Evolutionary conservation across 306 rosid genomes (phyloP), one percentile per base, ranked within the genome.

Genomic region (Boehmeria nivea): DNA sequence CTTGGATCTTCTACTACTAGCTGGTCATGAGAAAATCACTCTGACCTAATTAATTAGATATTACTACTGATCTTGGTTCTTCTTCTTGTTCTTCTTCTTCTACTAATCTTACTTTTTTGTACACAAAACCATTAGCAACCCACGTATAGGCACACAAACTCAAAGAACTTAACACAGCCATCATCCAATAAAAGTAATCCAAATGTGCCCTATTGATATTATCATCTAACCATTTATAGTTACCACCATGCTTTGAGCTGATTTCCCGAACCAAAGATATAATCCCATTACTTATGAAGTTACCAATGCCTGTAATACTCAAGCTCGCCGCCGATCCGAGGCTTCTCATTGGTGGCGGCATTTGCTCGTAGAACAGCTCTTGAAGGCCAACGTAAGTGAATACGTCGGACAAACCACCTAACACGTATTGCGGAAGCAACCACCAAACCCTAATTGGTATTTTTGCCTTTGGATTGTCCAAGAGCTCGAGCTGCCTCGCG

Each of bases 371-470:
- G 67, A 80, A 82, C 45, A 85, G 39, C 14, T 85, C 83, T 51
- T 85, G 94, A 1, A 85, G 60, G 4, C 94, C 96, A 1, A 85
- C 71, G 1, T 76, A 38, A 3, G 94, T 14, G 13, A 85, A 74
- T 2, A 84, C 81, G 13, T 82, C 83, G 0, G 88, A 59, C 0
- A 82, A 18, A 0, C 94, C 86, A 0, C 72, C 71, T 1, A 85
- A 43, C 39, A 72, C 12, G 57, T 69, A 88, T n/a, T 84, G 96
- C 48, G 96, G 96, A 15, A 88, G 82, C 16, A 88, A 12, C 96
- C 96, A 88, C 91, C 91, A 85, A 34, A 80, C 59, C 33, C 40
- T 60, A 52, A 88, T 85, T 2, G 96, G 94, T 2, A 88, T 12
- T 2, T 64, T 43, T 12, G 75, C 78, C 47, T 54, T 80, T 0